Conservation (phyloP, 2,329 filamentous ascomycete species). For the Raffaelea ambrosiae region DNA sequence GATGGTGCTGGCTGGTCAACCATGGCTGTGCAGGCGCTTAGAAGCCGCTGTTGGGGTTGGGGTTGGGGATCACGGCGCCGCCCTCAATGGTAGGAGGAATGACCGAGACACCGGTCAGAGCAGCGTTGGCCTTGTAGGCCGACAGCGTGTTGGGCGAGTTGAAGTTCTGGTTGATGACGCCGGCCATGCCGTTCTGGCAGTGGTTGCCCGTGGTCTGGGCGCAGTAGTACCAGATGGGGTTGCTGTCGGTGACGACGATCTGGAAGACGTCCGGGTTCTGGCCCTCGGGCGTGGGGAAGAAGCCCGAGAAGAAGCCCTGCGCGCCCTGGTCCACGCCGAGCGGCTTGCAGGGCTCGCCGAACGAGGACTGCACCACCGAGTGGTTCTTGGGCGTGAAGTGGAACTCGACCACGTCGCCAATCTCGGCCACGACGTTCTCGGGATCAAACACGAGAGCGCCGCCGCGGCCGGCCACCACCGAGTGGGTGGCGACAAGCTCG, state of each 20-base stretch:
- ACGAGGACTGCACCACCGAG: constrained; percentile 27
- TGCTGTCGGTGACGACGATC: constrained; percentile 30
- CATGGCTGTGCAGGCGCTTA: constrained; percentile 7
- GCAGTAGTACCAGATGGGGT: constrained; percentile 37
- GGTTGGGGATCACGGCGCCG: constrained; percentile 29
- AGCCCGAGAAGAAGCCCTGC: constrained; percentile 35
- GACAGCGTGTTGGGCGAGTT: constrained; percentile 26
- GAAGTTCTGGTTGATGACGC: constrained; percentile 40
- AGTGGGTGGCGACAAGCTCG: constrained; percentile 33
- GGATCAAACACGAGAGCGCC: constrained; percentile 40
- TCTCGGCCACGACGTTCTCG: constrained; percentile 35
- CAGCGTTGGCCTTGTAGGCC: constrained; percentile 27
- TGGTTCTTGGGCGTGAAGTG: constrained; percentile 43
- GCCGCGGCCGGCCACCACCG: constrained; percentile 33
- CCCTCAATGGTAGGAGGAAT: constrained; percentile 25
- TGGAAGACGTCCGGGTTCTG: constrained; percentile 35
- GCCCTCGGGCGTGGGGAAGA: constrained; percentile 24
- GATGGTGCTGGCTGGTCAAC: too few species aligned
- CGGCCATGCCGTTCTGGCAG: constrained; percentile 41
- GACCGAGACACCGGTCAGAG: constrained; percentile 19
- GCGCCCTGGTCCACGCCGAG: constrained; percentile 20
- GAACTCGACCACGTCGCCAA: constrained; percentile 45
- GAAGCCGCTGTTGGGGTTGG: constrained; percentile 31
- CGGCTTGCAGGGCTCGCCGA: constrained; percentile 33
- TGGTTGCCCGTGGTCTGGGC: constrained; percentile 31